Evolutionary conservation across 768 basidiomycete species (phyloP), one percentile per base, ranked within the genome.

Genomic region (Steccherinum ochraceum): DNA sequence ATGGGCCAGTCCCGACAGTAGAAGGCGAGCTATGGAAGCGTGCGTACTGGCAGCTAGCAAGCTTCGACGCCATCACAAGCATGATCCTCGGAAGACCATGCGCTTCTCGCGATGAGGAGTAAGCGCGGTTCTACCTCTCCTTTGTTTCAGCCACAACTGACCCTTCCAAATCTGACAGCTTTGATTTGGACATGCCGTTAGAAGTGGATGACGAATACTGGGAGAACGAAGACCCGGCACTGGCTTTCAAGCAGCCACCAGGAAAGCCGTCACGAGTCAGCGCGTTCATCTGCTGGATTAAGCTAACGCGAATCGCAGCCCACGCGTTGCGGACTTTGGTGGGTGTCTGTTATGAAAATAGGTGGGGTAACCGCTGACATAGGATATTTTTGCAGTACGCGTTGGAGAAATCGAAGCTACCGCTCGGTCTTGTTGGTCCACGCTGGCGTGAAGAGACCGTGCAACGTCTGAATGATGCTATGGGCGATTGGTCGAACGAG

Each of bases 11-110:
- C 54, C 70, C 76, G 5, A 74, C 68, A 58, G 55, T 75, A 48
- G 81, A 86, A 40, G 77, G 80, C 30, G 87, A 91, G 56, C 70
- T 86, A 13, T 89, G 84, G 79, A 89, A 86, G 62, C 79, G 90
- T 23, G 82, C 81, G 0, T 89, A 90, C 61, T 89, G 79, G 78
- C 68, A 71, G 2, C 65, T 79, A 10, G 55, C 78, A 23, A 18
- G 24, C 12, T 57, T 77, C 18, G 80, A 83, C 57, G 62, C 76
- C 23, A 54, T 67, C n/a, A 41, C 67, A 2, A 77, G 78, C 46
- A 62, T 71, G 0, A 64, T 68, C 12, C 69, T 82, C 16, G 89
- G 89, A 0, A 72, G 88, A 12, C 80, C 83, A 1, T 77, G 81
- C 58, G 76, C 76, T 1, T 65, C 89, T 1, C 80, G 83, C 47